A percentile compares a stretch with the other conserved stretches of the same genome.
phyloP scores from a whole-genome alignment of 257 asterid species.

The Solanum lycopersicoides region DNA sequence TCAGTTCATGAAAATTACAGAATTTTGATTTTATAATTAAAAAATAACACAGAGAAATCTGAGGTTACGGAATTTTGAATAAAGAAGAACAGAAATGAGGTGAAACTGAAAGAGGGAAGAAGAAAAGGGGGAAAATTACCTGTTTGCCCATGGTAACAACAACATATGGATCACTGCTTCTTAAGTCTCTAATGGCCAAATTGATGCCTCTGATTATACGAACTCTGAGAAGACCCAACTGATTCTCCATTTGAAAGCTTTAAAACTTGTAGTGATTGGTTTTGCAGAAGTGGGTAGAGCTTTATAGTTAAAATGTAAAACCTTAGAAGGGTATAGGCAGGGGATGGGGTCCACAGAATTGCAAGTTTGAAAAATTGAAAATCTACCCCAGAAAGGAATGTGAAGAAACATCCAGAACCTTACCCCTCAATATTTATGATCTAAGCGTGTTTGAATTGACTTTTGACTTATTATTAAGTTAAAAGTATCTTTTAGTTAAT shows the following conservation, averaged over 20 bases:
- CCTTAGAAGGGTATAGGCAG: neutral
- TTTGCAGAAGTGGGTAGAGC: neutral
- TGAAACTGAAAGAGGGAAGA: neutral
- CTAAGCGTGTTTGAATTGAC: too few species aligned
- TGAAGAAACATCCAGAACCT: neutral
- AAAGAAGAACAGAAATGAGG: neutral
- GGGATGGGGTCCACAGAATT: neutral
- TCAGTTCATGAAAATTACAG: neutral
- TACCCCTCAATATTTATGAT: too few species aligned
- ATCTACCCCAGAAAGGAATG: neutral
- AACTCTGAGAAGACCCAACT: constrained; percentile 11
- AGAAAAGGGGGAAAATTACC: constrained; percentile 17
- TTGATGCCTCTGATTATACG: constrained; percentile 7
- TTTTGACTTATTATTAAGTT: too few species aligned
- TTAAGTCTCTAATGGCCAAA: constrained; percentile 10
- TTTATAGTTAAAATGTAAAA: neutral
- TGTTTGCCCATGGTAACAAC: constrained; percentile 50
- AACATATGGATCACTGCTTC: constrained; percentile 17
- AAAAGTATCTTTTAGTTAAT: too few species aligned
- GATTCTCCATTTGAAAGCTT: constrained; percentile 1
- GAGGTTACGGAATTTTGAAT: neutral
- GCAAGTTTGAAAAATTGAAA: neutral
- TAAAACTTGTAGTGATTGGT: neutral
- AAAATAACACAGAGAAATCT: neutral
- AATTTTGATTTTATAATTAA: neutral